Evolutionary conservation across 495 filamentous ascomycete genomes (phyloP).

Genomic region (Extremus antarcticus): DNA sequence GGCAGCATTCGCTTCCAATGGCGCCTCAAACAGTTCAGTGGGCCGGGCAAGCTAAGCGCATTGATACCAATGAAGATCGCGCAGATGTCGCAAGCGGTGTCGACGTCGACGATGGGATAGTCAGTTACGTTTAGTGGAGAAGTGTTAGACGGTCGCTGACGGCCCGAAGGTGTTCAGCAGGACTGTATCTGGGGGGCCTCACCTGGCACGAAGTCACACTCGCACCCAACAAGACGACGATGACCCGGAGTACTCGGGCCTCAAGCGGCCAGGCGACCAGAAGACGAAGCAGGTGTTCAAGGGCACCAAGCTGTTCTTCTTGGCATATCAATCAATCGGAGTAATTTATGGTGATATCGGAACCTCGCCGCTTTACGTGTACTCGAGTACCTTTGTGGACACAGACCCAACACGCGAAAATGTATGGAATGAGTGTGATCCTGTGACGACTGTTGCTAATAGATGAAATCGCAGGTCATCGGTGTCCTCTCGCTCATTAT

Average conservation of each 20-base stretch:
- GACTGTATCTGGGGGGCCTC: not conserved
- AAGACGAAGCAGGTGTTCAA: slow-evolving; percentile 20
- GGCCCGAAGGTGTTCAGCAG: not conserved
- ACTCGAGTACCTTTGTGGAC: no score
- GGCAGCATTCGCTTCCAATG: no score
- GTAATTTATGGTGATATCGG: slow-evolving; percentile 25
- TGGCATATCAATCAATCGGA: slow-evolving; percentile 21
- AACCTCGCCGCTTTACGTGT: slow-evolving; percentile 22
- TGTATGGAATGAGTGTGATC: no score
- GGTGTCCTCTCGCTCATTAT: slow-evolving; percentile 63
- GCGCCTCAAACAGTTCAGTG: no score
- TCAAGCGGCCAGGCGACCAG: slow-evolving; percentile 9
- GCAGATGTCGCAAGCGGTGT: no score
- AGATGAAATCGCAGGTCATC: slow-evolving; percentile 35
- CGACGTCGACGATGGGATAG: no score
- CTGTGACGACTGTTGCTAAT: slow-evolving; percentile 8
- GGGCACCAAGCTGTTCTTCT: slow-evolving; percentile 14
- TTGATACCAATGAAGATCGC: no score
- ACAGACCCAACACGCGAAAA: no score
- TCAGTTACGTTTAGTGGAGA: no score
- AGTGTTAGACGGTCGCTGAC: no score
- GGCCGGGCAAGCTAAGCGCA: no score
- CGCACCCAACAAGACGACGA: slow-evolving; percentile 9
- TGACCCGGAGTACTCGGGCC: slow-evolving; percentile 13
- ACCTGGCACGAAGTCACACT: not conserved